phyloP scores from a whole-genome alignment of 1,284 basidiomycete species.

The Cystobasidium sp. region DNA sequence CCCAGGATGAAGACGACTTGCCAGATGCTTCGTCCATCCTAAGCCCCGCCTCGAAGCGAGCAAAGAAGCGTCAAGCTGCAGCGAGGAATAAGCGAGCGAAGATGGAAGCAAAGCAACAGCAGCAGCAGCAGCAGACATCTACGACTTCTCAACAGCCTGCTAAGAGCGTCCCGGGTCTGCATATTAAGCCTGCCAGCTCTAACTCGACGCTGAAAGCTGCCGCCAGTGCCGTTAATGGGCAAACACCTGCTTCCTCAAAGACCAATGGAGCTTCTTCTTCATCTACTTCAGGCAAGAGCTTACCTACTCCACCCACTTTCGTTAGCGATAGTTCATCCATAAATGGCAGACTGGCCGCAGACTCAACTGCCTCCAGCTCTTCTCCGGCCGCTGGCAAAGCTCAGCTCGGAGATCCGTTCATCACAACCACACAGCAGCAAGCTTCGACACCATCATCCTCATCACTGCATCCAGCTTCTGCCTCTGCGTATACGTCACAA shows the following conservation, averaged over 20 bases:
- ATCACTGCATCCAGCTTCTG: not conserved
- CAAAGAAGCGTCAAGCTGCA: slow-evolving; percentile 37
- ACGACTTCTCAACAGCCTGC: not conserved
- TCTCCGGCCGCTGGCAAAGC: not conserved
- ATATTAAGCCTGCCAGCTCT: not conserved
- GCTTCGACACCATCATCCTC: slow-evolving; percentile 19
- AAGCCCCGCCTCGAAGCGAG: slow-evolving; percentile 31
- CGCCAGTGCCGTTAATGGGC: not conserved
- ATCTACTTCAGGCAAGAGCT: not conserved
- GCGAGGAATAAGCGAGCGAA: slow-evolving; percentile 32
- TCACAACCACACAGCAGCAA: not conserved
- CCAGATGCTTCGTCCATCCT: slow-evolving; percentile 30
- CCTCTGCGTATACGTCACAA: not conserved
- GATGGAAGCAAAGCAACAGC: slow-evolving; percentile 26
- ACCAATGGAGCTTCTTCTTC: slow-evolving; percentile 21
- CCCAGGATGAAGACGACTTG: slow-evolving; percentile 5
- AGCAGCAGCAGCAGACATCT: not conserved
- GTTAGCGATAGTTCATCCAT: slow-evolving; percentile 5
- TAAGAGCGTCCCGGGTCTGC: not conserved
- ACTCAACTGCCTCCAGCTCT: not conserved
- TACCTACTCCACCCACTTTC: slow-evolving; percentile 28
- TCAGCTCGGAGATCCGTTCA: slow-evolving; percentile 9
- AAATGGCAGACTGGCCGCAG: slow-evolving; percentile 2
- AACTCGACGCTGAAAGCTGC: not conserved
- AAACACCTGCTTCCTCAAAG: not conserved